Evolutionary conservation across 208 protist genomes (phyloP).

Genomic region (Leishmania turanica): DNA sequence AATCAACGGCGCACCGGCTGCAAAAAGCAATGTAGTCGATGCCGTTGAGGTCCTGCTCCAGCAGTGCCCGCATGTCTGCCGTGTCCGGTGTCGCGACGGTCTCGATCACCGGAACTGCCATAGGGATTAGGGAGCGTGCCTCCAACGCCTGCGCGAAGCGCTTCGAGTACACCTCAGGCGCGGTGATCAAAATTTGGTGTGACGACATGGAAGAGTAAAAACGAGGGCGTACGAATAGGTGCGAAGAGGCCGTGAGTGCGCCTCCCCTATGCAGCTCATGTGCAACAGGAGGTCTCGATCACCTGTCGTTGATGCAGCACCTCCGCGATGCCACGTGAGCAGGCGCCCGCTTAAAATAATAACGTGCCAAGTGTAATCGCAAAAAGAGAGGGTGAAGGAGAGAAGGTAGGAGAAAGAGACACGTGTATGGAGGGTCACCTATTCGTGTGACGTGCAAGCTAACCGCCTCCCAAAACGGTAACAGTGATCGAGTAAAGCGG

Average conservation of each 20-base stretch:
- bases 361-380: neutral
- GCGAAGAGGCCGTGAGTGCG: neutral
- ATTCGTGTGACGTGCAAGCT: neutral
- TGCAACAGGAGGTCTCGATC: neutral
- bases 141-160: constrained; percentile 20
- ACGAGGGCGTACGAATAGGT: neutral
- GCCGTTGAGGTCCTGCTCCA: constrained; percentile 7
- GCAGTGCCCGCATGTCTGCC: constrained; percentile 11
- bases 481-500: neutral
- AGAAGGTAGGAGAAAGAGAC: neutral
- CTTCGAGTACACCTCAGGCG: constrained; percentile 20
- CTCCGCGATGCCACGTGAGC: neutral
- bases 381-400: neutral
- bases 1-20: constrained; percentile 26
- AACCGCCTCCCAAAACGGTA: neutral
- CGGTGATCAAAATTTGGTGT: constrained; percentile 9
- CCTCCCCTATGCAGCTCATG: neutral
- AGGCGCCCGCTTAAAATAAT: neutral
- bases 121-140: constrained; percentile 10
- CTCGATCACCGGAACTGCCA: constrained; percentile 18
- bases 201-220: neutral
- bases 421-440: neutral
- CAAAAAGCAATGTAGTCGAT: constrained; percentile 27
- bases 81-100: constrained; percentile 19
- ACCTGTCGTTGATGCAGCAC: neutral